Conservation (phyloP, 305 asterid genomes). For the Solanum hybrid region DNA sequence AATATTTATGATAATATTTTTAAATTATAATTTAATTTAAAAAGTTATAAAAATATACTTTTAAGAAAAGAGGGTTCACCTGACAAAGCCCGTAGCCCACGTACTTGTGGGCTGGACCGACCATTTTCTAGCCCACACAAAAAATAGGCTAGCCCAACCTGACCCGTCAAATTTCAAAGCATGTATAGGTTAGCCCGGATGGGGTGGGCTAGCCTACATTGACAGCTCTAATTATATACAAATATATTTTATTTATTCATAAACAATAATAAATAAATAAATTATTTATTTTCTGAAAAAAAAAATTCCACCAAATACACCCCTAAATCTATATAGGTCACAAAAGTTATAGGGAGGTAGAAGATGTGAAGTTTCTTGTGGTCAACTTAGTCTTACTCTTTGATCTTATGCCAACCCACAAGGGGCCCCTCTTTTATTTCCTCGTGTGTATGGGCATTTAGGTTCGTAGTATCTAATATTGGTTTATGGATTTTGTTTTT, state of each 20-base stretch:
- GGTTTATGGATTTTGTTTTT: not conserved
- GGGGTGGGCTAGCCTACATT: no score
- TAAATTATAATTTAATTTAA: no score
- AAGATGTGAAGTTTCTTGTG: not conserved
- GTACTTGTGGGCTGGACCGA: no score
- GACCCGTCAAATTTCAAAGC: no score
- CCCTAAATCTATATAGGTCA: not conserved
- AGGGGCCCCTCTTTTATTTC: not conserved
- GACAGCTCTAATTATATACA: not conserved
- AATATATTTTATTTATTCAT: not conserved
- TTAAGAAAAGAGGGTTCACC: no score
- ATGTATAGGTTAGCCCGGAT: no score
- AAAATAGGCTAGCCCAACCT: no score
- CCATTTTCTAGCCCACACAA: no score
- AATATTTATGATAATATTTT: no score
- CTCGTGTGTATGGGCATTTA: not conserved
- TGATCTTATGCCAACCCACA: not conserved
- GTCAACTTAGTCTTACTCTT: not conserved
- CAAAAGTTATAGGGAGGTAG: not conserved
- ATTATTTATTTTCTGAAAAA: not conserved
- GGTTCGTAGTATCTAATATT: not conserved
- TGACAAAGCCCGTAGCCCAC: no score
- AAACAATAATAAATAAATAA: not conserved
- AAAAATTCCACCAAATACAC: not conserved
- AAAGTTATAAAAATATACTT: no score